Evolutionary conservation across 2,329 filamentous ascomycete species (phyloP), one percentile per base, ranked within the genome.

Genomic region (Immersiporthe knoxdaviesiana): DNA sequence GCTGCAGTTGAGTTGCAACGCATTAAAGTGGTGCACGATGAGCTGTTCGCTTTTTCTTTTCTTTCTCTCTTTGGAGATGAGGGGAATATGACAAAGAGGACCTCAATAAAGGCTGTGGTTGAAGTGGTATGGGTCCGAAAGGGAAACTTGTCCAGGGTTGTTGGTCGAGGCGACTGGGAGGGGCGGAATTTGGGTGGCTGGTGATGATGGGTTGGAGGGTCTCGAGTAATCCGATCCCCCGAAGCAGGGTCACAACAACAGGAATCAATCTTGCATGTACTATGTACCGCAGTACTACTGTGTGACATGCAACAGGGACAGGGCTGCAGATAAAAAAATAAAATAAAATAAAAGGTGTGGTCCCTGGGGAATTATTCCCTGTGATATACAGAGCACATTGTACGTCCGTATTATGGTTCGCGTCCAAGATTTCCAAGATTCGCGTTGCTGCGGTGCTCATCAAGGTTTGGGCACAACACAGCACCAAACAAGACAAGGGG

Each of bases 11-110:
- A 14, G 59, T 39, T 27, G 10, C 24, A n/a, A 24, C 35, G 24
- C 54, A 50, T 44, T 32, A 64, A 12, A 52, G 16, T 52, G 47
- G 68, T 64, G n/a, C 64, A 44, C 27, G 52, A 70, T 58, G 63
- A 66, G 63, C 52, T 66, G 63, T 50, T 66, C 44, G 37, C 11
- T 2, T 39, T 39, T 39, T 39, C 11, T 35, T 35, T 39, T 39
- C 11, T 8, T 44, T 44, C 14, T 44, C 18, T 3, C 18, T 11
- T 10, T n/a, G 44, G 21, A 47, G 44, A 66, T n/a, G 12, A 63
- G 50, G 11, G 35, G 41, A 30, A n/a, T 37, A 11, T 2, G 32
- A n/a, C 21, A 11, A 11, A n/a, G n/a, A n/a, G 11, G 30, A 18
- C 16, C 56, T 59, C 30, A 37, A 10, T 12, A n/a, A 10, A 47